Conservation (phyloP, 2,329 filamentous ascomycete genomes). For the Paradendryphiella salina region DNA sequence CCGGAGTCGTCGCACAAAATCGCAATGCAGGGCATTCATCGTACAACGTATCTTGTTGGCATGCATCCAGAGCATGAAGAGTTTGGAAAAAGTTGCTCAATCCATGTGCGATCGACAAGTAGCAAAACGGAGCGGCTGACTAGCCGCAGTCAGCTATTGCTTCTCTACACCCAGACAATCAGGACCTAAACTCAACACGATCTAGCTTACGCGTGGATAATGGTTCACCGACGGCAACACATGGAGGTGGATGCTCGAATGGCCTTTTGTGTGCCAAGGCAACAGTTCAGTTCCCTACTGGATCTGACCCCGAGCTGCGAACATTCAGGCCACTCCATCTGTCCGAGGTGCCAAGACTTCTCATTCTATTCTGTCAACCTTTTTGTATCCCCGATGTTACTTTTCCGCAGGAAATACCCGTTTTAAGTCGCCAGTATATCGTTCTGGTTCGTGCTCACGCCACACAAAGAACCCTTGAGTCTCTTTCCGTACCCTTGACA, state of each 20-base stretch:
- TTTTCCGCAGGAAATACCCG: no score
- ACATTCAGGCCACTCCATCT: not conserved
- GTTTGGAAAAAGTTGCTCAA: not conserved
- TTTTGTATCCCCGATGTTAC: no score
- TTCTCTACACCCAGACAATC: no score
- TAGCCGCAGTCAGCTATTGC: not conserved
- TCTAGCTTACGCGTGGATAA: slow-evolving; percentile 6
- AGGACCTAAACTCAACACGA: not conserved
- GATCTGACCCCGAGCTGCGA: not conserved
- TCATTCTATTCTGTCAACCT: no score
- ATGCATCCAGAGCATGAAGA: not conserved
- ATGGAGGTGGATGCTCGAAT: not conserved
- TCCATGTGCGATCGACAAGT: slow-evolving; percentile 2
- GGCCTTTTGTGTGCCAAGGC: slow-evolving; percentile 3
- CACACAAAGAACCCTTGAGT: slow-evolving; percentile 1
- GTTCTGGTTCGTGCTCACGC: not conserved
- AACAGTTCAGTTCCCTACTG: slow-evolving; percentile 2
- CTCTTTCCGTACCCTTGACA: slow-evolving; percentile 1
- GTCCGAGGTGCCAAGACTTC: no score
- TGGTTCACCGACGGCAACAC: slow-evolving; percentile 1
- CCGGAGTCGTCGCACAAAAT: no score
- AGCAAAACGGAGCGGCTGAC: slow-evolving; percentile 1
- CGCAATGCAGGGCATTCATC: no score
- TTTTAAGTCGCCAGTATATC: not conserved
- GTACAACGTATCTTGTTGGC: not conserved